phyloP scores from a whole-genome alignment of 2,329 filamentous ascomycete species.

The Hyphodiscus sp. region DNA sequence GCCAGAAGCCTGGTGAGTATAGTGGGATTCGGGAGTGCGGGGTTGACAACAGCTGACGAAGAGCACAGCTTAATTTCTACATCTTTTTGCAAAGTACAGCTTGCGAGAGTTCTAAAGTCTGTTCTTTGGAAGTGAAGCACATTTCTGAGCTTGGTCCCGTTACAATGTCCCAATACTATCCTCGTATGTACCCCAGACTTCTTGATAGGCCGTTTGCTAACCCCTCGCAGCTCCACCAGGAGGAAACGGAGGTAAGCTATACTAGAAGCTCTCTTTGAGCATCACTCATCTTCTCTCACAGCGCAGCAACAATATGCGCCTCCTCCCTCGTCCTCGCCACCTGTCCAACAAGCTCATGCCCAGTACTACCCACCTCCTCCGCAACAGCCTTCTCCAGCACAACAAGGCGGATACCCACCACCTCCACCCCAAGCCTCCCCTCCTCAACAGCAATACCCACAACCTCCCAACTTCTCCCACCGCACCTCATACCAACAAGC shows the following conservation, averaged over 20 bases:
- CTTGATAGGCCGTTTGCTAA: constrained; percentile 12
- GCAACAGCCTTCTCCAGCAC: constrained; percentile 23
- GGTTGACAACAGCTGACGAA: constrained; percentile 9
- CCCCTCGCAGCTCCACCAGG: constrained; percentile 25
- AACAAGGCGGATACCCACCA: constrained; percentile 20
- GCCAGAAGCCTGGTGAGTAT: not conserved
- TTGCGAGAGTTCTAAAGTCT: constrained; percentile 6
- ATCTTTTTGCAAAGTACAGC: constrained; percentile 1
- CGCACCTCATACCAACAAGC: constrained; percentile 29
- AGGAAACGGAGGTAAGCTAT: constrained; percentile 21
- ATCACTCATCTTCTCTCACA: constrained; percentile 7
- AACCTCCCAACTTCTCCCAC: constrained; percentile 28
- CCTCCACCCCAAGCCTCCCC: constrained; percentile 23
- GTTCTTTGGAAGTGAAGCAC: not conserved
- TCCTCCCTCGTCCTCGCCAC: constrained; percentile 27
- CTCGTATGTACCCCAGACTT: constrained; percentile 25
- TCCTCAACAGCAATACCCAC: constrained; percentile 17
- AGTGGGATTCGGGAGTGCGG: not conserved
- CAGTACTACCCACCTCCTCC: constrained; percentile 31
- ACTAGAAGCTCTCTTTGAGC: not conserved
- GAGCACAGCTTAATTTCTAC: not conserved
- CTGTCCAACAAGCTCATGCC: constrained; percentile 21
- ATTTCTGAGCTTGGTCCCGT: not conserved
- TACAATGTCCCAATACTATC: constrained; percentile 29
- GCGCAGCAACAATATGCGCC: constrained; percentile 26